Conservation (phyloP, 306 rosid species). For the Pyrus communis region DNA sequence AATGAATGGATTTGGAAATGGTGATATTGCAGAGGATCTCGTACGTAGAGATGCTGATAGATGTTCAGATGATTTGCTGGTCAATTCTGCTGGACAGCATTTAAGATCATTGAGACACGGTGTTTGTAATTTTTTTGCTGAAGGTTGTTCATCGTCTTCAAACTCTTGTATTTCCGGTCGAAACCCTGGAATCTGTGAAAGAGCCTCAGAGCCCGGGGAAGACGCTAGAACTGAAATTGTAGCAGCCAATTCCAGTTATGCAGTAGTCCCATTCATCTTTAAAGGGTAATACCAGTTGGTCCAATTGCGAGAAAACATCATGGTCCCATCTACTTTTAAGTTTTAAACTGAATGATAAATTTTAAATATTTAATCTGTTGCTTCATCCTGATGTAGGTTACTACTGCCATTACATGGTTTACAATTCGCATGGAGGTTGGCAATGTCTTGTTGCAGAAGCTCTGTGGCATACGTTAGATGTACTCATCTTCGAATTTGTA, state of each 20-base stretch:
- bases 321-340: not conserved
- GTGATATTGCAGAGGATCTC: slow-evolving; percentile 59
- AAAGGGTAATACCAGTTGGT: slow-evolving; percentile 26
- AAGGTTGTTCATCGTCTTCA: slow-evolving; percentile 23
- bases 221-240: slow-evolving; percentile 25
- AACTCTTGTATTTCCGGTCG: slow-evolving; percentile 10
- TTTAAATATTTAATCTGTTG: not conserved
- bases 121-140: slow-evolving; percentile 11
- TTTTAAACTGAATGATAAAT: not conserved
- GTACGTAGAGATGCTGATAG: slow-evolving; percentile 42
- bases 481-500: slow-evolving; percentile 27
- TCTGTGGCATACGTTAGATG: slow-evolving; percentile 34
- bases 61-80: slow-evolving; percentile 14
- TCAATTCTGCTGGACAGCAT: slow-evolving; percentile 21
- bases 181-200: slow-evolving; percentile 27
- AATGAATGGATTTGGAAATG: slow-evolving; percentile 14
- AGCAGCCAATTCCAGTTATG: slow-evolving; percentile 6
- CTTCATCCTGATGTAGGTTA: slow-evolving; percentile 40
- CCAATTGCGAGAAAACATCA: too few species aligned
- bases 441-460: slow-evolving; percentile 41
- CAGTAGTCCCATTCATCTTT: slow-evolving; percentile 22
- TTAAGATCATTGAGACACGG: slow-evolving; percentile 15
- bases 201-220: slow-evolving; percentile 15
- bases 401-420: slow-evolving; percentile 41
- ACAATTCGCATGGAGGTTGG: slow-evolving; percentile 44